These are phyloP conservation scores for Boletus reticuloceps DNA, from an alignment of 768 basidiomycete species.

Conservation along the genomic window DNA sequence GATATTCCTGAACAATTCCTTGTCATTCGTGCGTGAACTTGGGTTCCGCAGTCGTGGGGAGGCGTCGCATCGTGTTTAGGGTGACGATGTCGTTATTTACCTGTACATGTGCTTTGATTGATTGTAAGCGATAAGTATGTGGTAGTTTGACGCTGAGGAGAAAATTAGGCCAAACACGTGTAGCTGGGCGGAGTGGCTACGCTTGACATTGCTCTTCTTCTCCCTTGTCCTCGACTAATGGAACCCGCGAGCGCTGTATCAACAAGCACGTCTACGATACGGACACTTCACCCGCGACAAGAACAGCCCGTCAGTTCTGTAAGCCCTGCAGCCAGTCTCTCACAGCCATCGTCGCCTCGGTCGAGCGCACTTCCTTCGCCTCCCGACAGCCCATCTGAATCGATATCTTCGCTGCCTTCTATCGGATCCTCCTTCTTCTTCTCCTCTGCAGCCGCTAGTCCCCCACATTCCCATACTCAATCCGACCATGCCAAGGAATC, in stretches of 20 bases:
- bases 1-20: slow-evolving; percentile 73
- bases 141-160: not conserved
- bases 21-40: slow-evolving; percentile 46
- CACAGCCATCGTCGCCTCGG: slow-evolving; percentile 47
- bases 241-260: slow-evolving; percentile 18
- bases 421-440: slow-evolving; percentile 77
- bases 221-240: slow-evolving; percentile 19
- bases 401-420: slow-evolving; percentile 68
- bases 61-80: not conserved
- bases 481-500: slow-evolving; percentile 38
- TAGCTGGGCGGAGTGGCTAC: slow-evolving; percentile 20
- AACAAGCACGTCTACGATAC: slow-evolving; percentile 42
- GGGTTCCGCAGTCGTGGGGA: not conserved
- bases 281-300: slow-evolving; percentile 30
- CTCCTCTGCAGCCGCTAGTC: slow-evolving; percentile 69
- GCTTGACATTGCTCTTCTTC: not conserved
- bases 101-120: no score
- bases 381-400: slow-evolving; percentile 61
- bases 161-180: slow-evolving; percentile 31
- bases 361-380: slow-evolving; percentile 54
- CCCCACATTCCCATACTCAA: slow-evolving; percentile 48
- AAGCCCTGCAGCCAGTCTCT: slow-evolving; percentile 18
- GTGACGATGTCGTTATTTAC: no score
- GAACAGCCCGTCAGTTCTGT: slow-evolving; percentile 11
- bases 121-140: no score